Evolutionary conservation across 1,284 basidiomycete species (phyloP), one percentile per base, ranked within the genome.

Genomic region (Pseudozyma tsukubaensis): DNA sequence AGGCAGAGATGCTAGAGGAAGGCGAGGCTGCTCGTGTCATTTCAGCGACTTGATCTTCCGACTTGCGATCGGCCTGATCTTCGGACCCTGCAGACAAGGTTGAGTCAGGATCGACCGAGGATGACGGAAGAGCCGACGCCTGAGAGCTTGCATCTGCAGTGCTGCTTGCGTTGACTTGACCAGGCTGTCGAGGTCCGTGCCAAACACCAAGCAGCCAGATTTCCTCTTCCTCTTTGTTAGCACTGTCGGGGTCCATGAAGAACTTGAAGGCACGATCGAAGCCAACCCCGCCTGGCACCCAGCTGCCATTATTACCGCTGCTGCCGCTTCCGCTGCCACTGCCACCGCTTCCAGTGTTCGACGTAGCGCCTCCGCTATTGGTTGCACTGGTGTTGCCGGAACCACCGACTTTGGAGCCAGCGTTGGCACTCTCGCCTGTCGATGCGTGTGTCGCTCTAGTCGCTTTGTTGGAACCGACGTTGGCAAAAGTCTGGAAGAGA

Each of bases 181-280:
- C 42, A 4, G 49, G 44, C 32, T 58, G 62, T 43, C 61, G 45
- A 21, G 77, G 74, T 39, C 72, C 78, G 52, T 81, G 79, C 69
- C 67, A 72, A 12, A 81, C 78, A 21, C 79, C 79, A 12, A 81
- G 74, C 40, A 81, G 72, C 80, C 80, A 81, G 40, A 78, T 78
- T 3, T 65, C 78, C 19, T 77, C 77, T 24, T 75, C 76, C 9
- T 54, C 59, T 6, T 51, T 63, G 47, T 16, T 44, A 16, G 51
- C 37, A 3, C 59, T 55, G 18, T 76, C 77, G 19, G 49, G 58
- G 24, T 80, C 79, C 45, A 78, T 64, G 68, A 81, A 77, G 45
- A 76, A 81, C n/a, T 71, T 69, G 57, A 81, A 67, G 2, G 79
- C 79, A n/a, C 75, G 69, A 49, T 81, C 79, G 13, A 81, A 62